Base-by-base conservation (phyloP, 2,329 filamentous ascomycete genomes). In the Phyllosticta capitalensis region DNA sequence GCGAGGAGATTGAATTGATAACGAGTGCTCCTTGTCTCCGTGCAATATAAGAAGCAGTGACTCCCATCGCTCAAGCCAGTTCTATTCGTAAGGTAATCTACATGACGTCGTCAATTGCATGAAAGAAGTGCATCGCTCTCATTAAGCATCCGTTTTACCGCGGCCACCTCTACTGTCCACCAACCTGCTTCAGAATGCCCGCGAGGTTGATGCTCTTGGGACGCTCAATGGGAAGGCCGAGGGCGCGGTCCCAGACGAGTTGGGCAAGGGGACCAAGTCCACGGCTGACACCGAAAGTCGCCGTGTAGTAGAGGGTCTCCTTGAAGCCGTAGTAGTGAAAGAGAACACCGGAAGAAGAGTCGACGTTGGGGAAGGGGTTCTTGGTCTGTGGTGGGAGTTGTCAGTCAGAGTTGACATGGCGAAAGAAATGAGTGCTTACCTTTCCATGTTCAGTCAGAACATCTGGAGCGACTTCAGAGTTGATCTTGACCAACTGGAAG, bases 271-370 rank as follows among this genome's bases (percentile, higher is more conserved):
- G 94, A 7, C 94, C 94, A 17, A 99, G 79, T 57, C 82, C 83
- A 72, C 84, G 79, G 72, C 81, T 84, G 87, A 87, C 84, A 66
- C 84, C 84, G 66, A 87, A 87, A 5, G 83, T 85, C 9, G 83
- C 84, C 17, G 84, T 87, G 79, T 97, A 99, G 81, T 97, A 99
- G 10, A 97, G 81, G 0, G 92, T 96, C 79, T 97, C 90, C 73
- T 89, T 88, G 85, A 99, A 96, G 61, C 92, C 94, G 73, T 96
- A 99, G 79, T 97, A 91, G 76, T 97, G 87, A 84, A 99, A 97
- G 54, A 99, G 82, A 5, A 97, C 92, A 64, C 94, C 94, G 0
- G 91, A 96, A 64, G 85, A 87, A 54, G 88, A 91, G 75, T 99
- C 94, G 63, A 99, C 94, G 73, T 99, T 99, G 64, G 94, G 94